Conservation (phyloP, 192 early-diverging fungal species). For the Podochytrium sp. region DNA sequence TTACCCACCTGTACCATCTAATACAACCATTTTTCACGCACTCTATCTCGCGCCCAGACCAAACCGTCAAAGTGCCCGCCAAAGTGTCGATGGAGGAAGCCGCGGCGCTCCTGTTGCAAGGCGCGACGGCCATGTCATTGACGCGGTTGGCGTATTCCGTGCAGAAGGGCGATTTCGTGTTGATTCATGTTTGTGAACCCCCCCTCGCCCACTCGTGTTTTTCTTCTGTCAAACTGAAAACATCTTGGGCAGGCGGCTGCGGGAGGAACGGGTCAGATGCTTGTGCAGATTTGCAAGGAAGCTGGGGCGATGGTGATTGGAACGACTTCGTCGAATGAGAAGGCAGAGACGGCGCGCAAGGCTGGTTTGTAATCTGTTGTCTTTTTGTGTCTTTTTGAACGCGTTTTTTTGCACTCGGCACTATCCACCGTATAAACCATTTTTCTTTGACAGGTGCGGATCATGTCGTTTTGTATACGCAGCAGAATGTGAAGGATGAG, state of each 20-base stretch:
- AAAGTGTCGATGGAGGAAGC: slow-evolving; percentile 60
- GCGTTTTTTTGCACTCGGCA: neutral
- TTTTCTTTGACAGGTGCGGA: slow-evolving; percentile 44
- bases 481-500: slow-evolving; percentile 66
- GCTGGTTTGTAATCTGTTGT: slow-evolving; percentile 17
- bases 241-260: slow-evolving; percentile 74
- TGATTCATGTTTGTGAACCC: slow-evolving; percentile 80
- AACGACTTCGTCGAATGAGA: slow-evolving; percentile 74
- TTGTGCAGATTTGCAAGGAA: slow-evolving; percentile 76
- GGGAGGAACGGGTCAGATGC: slow-evolving; percentile 82
- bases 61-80: slow-evolving; percentile 46
- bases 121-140: slow-evolving; percentile 78
- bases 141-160: slow-evolving; percentile 73
- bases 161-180: slow-evolving; percentile 72
- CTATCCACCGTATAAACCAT: neutral
- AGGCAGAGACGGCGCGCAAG: slow-evolving; percentile 62
- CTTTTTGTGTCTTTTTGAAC: neutral
- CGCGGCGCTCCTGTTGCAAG: slow-evolving; percentile 74
- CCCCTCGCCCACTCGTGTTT: too few species aligned
- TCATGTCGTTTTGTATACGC: slow-evolving; percentile 73
- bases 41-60: neutral
- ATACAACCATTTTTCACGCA: neutral
- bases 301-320: slow-evolving; percentile 88
- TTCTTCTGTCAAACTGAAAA: too few species aligned
- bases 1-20: neutral